Conservation (phyloP, 441 rosid species). For the Arabidopsis hybrid region DNA sequence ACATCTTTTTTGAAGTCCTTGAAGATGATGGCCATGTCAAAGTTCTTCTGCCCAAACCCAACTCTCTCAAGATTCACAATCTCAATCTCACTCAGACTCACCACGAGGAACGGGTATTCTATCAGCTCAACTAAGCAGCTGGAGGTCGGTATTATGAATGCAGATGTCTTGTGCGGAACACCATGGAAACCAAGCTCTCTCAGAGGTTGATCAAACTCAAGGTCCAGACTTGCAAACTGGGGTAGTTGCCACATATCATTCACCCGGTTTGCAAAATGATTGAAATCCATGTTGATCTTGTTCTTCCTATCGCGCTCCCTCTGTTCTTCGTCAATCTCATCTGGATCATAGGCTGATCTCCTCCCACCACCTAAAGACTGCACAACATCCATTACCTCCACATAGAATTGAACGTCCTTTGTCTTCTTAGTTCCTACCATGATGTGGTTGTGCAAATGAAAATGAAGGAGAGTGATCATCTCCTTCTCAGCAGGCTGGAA, state of each 20-base stretch:
- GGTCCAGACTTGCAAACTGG: constrained; percentile 70
- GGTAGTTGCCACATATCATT: constrained; percentile 90
- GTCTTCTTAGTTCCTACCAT: constrained; percentile 93
- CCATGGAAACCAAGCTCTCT: constrained; percentile 94
- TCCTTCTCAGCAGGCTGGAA: constrained; percentile 96
- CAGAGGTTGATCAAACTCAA: constrained; percentile 93
- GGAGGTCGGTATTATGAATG: constrained; percentile 89
- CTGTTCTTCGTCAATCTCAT: constrained; percentile 95
- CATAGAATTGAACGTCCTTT: constrained; percentile 89
- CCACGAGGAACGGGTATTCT: constrained; percentile 85
- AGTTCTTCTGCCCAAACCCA: constrained; percentile 92
- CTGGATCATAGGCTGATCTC: constrained; percentile 94
- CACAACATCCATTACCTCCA: constrained; percentile 87
- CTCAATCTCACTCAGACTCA: constrained; percentile 85
- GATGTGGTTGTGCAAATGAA: constrained; percentile 87
- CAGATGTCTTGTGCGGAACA: constrained; percentile 77
- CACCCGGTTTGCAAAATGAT: constrained; percentile 78
- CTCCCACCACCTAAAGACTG: constrained; percentile 86
- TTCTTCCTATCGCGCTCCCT: constrained; percentile 84
- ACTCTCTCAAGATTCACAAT: constrained; percentile 94
- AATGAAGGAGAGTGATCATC: constrained; percentile 86
- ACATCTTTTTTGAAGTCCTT: constrained; percentile 92
- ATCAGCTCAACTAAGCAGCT: constrained; percentile 85
- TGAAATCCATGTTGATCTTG: constrained; percentile 85
- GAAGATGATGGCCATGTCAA: constrained; percentile 86